Evolutionary conservation across 2,329 filamentous ascomycete species (phyloP).

Genomic region (Alternaria panax): DNA sequence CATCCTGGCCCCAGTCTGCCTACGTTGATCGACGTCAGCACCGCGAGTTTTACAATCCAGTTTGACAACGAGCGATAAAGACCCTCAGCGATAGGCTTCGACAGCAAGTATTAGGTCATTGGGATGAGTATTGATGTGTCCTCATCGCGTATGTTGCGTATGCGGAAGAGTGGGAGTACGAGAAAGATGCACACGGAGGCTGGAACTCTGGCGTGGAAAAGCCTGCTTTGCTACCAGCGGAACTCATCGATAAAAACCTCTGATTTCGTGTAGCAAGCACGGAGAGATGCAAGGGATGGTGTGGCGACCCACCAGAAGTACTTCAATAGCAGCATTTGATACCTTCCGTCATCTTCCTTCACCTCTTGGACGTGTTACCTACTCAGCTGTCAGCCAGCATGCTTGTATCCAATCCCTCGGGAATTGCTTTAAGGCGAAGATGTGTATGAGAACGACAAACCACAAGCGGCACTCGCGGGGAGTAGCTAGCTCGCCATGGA

Average conservation of each 20-base stretch:
- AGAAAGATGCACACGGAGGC: background rate
- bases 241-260: background rate
- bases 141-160: background rate
- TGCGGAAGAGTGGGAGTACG: background rate
- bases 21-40: background rate
- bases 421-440: background rate
- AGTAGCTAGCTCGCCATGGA: constrained; percentile 3
- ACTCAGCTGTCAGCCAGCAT: background rate
- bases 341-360: background rate
- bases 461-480: background rate
- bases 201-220: background rate
- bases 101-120: background rate
- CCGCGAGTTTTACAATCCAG: too few species aligned
- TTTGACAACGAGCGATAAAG: background rate
- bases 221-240: background rate
- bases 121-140: background rate
- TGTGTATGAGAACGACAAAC: constrained; percentile 6
- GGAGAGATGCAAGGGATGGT: background rate
- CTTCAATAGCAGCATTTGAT: background rate
- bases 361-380: background rate
- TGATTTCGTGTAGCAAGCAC: too few species aligned
- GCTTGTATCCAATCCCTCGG: background rate
- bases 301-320: background rate
- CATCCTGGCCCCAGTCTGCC: background rate
- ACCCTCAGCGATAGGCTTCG: constrained; percentile 1